phyloP scores from a whole-genome alignment of 306 rosid genomes.

The Acacia acuminata region DNA sequence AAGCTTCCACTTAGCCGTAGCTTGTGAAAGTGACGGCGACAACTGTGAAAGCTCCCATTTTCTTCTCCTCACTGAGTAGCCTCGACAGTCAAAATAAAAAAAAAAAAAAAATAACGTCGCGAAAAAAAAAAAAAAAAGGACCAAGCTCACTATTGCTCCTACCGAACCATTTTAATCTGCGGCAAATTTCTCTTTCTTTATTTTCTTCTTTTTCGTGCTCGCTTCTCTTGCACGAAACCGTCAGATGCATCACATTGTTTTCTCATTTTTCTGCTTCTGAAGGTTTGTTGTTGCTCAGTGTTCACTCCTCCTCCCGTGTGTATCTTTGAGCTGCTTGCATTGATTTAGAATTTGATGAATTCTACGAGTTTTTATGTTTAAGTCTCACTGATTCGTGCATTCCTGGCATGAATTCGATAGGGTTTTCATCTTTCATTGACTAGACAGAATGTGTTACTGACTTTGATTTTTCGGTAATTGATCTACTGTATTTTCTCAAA shows the following conservation, averaged over 20 bases:
- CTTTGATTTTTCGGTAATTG: constrained; percentile 37
- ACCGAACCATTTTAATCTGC: background rate
- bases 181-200: background rate
- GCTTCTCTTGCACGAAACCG: constrained; percentile 53
- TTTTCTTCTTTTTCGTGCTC: background rate
- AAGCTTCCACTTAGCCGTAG: constrained; percentile 39
- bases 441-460: constrained; percentile 24
- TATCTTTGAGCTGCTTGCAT: constrained; percentile 12
- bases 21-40: constrained; percentile 19
- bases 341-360: constrained; percentile 13
- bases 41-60: background rate
- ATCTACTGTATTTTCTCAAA: constrained; percentile 38
- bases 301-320: background rate
- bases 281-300: constrained; percentile 41
- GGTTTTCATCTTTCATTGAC: constrained; percentile 45
- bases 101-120: background rate
- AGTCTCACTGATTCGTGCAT: background rate
- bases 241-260: constrained; percentile 46
- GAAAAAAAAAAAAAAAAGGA: background rate
- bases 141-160: background rate
- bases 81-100: constrained; percentile 8
- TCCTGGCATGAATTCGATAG: background rate
- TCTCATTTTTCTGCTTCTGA: constrained; percentile 44
- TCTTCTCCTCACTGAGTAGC: background rate
- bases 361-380: constrained; percentile 22